A percentile compares a stretch with the other conserved stretches of the same genome.
phyloP scores from a whole-genome alignment of 768 basidiomycete species.

The Cantharellus anzutake region DNA sequence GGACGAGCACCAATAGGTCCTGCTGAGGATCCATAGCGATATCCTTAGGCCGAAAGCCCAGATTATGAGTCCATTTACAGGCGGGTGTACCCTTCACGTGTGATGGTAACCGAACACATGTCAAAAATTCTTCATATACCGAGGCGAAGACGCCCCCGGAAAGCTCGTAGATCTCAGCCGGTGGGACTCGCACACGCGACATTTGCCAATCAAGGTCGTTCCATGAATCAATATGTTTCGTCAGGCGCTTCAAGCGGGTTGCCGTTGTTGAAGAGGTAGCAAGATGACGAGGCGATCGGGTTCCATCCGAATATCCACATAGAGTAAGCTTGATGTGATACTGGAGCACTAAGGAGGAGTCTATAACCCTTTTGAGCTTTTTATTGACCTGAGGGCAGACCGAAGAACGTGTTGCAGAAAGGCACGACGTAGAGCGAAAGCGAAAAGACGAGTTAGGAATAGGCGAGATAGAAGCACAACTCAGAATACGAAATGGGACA shows the following conservation, averaged over 20 bases:
- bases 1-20: background rate
- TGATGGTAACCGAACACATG: background rate
- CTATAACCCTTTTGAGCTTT: background rate
- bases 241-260: background rate
- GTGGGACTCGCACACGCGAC: background rate
- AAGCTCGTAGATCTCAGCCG: background rate
- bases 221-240: background rate
- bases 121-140: background rate
- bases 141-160: background rate
- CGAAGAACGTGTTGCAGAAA: background rate
- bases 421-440: background rate
- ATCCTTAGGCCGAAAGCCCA: background rate
- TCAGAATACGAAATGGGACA: background rate
- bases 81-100: background rate
- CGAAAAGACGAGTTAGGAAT: background rate
- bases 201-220: background rate
- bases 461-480: background rate
- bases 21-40: background rate
- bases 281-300: background rate
- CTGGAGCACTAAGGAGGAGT: background rate
- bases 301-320: background rate
- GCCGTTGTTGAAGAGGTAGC: background rate
- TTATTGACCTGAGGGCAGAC: background rate
- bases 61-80: background rate
- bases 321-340: background rate